Base-by-base conservation (phyloP, 495 filamentous ascomycete genomes). In the Margaritispora aquatica region DNA sequence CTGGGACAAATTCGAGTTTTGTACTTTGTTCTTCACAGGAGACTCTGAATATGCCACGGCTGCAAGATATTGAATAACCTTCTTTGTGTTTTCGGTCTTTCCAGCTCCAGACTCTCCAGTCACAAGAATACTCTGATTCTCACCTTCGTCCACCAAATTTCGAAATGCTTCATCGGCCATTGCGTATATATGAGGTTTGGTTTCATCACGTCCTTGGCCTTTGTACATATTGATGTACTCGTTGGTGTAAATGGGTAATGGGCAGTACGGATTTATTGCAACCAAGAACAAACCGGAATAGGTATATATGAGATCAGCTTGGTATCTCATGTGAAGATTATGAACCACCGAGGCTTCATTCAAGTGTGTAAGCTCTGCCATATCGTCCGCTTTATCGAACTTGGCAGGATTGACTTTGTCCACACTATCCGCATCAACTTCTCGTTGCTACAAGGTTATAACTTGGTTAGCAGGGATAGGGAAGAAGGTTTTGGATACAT, bases 381-480 rank as follows among this genome's bases (percentile, higher is more conserved):
- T 99, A 69, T 99, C 95, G 74, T 96, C 88, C 7, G 94, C 93
- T 72, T 94, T 97, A 78, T 99, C 95, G 69, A 99, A 99, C 68
- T 99, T 99, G 55, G 90, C 95, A 23, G 95, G 95, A 72, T 99
- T 99, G 74, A 97, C 95, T 72, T 96, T 97, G 78, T 99, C 95
- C 51, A 96, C 91, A 58, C 82, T 86, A 62, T 96, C 90, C 21
- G 80, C 72, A 63, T 92, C 84, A 29, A 94, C 86, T 68, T 90
- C 88, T 48, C 90, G 88, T 83, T 96, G 91, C 88, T 96, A 63
- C 58, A 63, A 26, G 53, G 21, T 7, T 34, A 15, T 7, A 7
- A 2, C 19, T 44, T 44, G 22, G 11, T 59, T 48, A 64, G 49
- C 10, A 54, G 26, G 2, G 0, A 7, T 4, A 26, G 21, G 3